A percentile compares a stretch with the other conserved stretches of the same genome.
Evolutionary conservation across 371 early-diverging fungal species (phyloP).

Genomic region (Lichtheimia hyalospora): DNA sequence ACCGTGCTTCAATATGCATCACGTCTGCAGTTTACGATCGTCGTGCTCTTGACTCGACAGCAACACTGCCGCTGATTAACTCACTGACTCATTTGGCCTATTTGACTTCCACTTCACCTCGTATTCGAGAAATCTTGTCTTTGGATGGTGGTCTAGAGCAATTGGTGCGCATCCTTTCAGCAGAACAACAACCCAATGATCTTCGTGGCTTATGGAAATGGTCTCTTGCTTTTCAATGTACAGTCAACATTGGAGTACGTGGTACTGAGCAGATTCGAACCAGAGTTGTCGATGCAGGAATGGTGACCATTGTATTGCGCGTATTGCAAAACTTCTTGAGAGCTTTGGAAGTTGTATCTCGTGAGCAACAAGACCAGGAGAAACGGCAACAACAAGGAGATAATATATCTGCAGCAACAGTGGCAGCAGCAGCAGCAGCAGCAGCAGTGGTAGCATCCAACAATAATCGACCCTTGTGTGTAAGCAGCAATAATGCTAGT

Average conservation of each 20-base stretch:
- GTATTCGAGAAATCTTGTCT: constrained; percentile 78
- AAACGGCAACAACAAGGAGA: neutral
- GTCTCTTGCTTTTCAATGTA: constrained; percentile 82
- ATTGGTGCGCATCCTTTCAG: constrained; percentile 75
- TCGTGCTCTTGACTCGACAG: constrained; percentile 87
- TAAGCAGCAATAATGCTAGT: neutral
- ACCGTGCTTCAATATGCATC: constrained; percentile 79
- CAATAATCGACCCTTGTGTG: constrained; percentile 3
- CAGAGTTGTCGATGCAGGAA: constrained; percentile 83
- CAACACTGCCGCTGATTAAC: constrained; percentile 80
- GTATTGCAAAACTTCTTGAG: constrained; percentile 72
- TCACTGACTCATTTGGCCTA: constrained; percentile 88
- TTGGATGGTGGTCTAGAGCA: constrained; percentile 91
- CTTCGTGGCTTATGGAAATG: constrained; percentile 74
- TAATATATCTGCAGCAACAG: neutral
- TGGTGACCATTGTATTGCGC: constrained; percentile 75
- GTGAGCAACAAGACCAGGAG: constrained; percentile 3
- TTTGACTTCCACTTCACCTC: constrained; percentile 79
- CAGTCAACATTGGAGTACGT: constrained; percentile 85
- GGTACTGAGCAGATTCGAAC: constrained; percentile 82
- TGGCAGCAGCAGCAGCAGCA: constrained; percentile 1
- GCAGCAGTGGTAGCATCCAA: neutral
- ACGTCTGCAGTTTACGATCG: constrained; percentile 42
- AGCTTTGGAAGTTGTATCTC: constrained; percentile 37
- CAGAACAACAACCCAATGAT: constrained; percentile 59